phyloP scores from a whole-genome alignment of 495 filamentous ascomycete species.

The Annulohypoxylon maeteangense region DNA sequence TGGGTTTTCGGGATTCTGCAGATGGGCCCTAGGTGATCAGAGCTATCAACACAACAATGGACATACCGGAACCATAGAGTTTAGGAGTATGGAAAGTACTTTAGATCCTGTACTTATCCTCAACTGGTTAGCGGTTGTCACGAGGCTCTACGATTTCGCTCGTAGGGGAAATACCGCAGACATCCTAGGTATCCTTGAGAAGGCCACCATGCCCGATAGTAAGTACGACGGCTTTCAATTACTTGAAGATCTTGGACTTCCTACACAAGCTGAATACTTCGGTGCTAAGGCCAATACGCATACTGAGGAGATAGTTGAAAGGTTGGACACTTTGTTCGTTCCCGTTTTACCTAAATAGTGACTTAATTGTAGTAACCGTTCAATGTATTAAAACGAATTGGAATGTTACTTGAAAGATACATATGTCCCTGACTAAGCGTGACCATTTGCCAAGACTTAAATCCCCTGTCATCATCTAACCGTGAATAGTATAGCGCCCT shows the following conservation, averaged over 20 bases:
- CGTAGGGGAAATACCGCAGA: constrained; percentile 10
- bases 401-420: not conserved
- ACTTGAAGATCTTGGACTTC: constrained; percentile 21
- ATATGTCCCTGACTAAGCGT: not conserved
- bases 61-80: constrained; percentile 31
- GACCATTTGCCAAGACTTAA: not conserved
- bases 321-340: not conserved
- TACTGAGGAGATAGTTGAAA: not conserved
- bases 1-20: constrained; percentile 26
- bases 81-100: constrained; percentile 22
- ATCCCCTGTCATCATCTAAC: constrained; percentile 17
- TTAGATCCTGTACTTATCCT: constrained; percentile 16
- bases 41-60: constrained; percentile 18
- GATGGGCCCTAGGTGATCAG: not conserved
- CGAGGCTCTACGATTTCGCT: constrained; percentile 20
- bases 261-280: constrained; percentile 14
- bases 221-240: constrained; percentile 5
- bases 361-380: not conserved
- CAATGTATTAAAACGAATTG: not conserved
- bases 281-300: not conserved
- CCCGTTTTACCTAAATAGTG: not conserved
- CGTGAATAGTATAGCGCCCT: constrained; percentile 8
- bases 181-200: constrained; percentile 13
- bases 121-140: constrained; percentile 25
- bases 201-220: not conserved